Percentiles rank a stretch among this genome's conserved stretches.
Conservation (phyloP, 495 filamentous ascomycete genomes). For the Lindgomyces ingoldianus region DNA sequence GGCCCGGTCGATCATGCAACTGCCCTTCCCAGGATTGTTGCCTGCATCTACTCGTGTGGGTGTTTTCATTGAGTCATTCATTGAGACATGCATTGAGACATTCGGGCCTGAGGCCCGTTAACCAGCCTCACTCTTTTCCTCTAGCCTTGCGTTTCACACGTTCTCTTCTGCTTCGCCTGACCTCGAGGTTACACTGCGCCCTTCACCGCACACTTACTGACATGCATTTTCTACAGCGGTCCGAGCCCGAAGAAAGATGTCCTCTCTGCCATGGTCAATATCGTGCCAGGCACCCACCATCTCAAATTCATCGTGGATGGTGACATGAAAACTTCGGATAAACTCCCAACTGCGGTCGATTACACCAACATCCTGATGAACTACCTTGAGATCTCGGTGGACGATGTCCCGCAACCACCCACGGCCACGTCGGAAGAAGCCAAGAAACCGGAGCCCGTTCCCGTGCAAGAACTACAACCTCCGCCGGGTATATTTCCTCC, state of each 20-base stretch:
- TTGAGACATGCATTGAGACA: no score
- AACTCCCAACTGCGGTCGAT: constrained; percentile 91
- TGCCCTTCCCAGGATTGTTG: neutral
- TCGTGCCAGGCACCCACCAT: constrained; percentile 93
- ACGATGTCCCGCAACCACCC: constrained; percentile 58
- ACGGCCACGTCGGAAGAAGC: constrained; percentile 27
- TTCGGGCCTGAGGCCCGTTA: constrained; percentile 1
- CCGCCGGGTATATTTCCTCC: constrained; percentile 41
- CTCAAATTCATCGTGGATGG: constrained; percentile 94
- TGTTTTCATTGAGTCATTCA: no score
- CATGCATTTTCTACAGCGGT: constrained; percentile 34
- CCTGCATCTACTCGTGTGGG: constrained; percentile 13
- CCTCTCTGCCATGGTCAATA: constrained; percentile 72
- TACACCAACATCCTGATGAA: constrained; percentile 96
- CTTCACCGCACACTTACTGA: constrained; percentile 24
- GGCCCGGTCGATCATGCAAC: constrained; percentile 18
- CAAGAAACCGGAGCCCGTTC: constrained; percentile 41
- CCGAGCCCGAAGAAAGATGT: constrained; percentile 56
- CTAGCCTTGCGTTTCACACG: constrained; percentile 1
- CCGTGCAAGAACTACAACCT: constrained; percentile 37
- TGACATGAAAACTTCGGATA: constrained; percentile 82
- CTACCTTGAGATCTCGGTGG: constrained; percentile 89
- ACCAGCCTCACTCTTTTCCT: neutral
- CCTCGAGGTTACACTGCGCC: constrained; percentile 34
- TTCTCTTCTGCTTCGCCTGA: constrained; percentile 18